A percentile compares a stretch with the other conserved stretches of the same genome.
Evolutionary conservation across 2,329 filamentous ascomycete genomes (phyloP).

Genomic region (Fusarium phyllophilum): DNA sequence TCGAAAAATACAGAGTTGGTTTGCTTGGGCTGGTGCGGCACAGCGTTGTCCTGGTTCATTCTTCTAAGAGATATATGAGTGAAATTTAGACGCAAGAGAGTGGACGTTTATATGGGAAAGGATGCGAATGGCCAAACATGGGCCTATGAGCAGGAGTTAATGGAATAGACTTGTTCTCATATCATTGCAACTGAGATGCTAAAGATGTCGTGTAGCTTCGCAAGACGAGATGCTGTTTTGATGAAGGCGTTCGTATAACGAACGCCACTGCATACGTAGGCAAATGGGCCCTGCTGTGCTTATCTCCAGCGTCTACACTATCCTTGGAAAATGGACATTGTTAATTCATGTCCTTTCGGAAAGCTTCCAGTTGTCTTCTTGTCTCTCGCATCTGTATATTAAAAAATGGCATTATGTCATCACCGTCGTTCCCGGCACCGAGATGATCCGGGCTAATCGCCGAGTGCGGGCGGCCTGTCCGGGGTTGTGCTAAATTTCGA

Average conservation of each 20-base stretch:
- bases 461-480: constrained; percentile 40
- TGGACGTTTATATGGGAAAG: neutral
- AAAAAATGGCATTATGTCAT: constrained; percentile 37
- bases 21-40: constrained; percentile 3
- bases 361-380: neutral
- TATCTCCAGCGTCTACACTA: neutral
- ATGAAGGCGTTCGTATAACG: neutral
- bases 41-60: constrained; percentile 22
- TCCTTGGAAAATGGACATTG: too few relatives aligned
- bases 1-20: constrained; percentile 1
- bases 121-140: constrained; percentile 11
- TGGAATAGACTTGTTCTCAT: constrained; percentile 26
- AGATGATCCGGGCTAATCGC: constrained; percentile 46
- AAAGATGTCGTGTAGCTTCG: neutral
- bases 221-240: neutral
- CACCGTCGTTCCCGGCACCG: constrained; percentile 32
- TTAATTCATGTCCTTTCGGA: neutral
- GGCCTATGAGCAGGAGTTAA: constrained; percentile 15
- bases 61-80: constrained; percentile 3
- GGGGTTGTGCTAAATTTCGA: constrained; percentile 42
- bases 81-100: constrained; percentile 17
- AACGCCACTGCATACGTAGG: neutral
- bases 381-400: neutral
- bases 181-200: neutral
- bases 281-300: neutral